phyloP scores from a whole-genome alignment of 73 alveolate genomes.

The Urostyla sp. region DNA sequence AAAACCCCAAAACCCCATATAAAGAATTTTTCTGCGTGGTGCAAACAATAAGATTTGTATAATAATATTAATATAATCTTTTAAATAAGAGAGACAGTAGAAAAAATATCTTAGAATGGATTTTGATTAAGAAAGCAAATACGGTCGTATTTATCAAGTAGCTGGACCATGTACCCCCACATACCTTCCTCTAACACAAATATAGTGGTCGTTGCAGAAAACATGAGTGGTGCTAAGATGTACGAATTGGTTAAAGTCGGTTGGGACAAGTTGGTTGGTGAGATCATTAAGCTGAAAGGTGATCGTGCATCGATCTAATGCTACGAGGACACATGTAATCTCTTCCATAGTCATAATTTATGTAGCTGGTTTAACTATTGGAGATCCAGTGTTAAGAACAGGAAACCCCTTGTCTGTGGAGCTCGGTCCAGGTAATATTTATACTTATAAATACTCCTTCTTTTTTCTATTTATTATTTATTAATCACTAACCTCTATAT shows the following conservation, averaged over 20 bases:
- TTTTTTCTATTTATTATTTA: background rate
- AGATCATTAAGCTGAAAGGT: conserved; percentile 97
- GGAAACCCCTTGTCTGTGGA: conserved; percentile 97
- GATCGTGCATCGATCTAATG: conserved; percentile 99
- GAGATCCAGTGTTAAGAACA: conserved; percentile 98
- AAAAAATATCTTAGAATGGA: conserved; percentile 53
- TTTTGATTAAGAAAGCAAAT: conserved; percentile 81
- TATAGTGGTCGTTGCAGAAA: conserved; percentile 97
- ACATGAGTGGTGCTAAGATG: conserved; percentile 99
- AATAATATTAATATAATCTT: too few relatives aligned
- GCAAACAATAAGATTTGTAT: too few relatives aligned
- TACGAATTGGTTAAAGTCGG: conserved; percentile 98
- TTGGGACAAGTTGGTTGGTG: conserved; percentile 98
- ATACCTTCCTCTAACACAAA: background rate
- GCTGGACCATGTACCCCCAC: conserved; percentile 88
- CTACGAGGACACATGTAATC: conserved; percentile 95
- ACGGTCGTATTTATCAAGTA: conserved; percentile 93
- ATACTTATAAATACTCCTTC: background rate
- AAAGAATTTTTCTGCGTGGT: too few relatives aligned
- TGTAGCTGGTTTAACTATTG: conserved; percentile 96
- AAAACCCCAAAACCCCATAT: too few relatives aligned
- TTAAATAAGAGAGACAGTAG: too few relatives aligned
- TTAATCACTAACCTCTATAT: background rate
- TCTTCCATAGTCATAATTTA: background rate
- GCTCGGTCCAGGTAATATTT: conserved; percentile 99